Evolutionary conservation across 805 yeast genomes (phyloP).

Genomic region (Hermanozyma aechmeae): DNA sequence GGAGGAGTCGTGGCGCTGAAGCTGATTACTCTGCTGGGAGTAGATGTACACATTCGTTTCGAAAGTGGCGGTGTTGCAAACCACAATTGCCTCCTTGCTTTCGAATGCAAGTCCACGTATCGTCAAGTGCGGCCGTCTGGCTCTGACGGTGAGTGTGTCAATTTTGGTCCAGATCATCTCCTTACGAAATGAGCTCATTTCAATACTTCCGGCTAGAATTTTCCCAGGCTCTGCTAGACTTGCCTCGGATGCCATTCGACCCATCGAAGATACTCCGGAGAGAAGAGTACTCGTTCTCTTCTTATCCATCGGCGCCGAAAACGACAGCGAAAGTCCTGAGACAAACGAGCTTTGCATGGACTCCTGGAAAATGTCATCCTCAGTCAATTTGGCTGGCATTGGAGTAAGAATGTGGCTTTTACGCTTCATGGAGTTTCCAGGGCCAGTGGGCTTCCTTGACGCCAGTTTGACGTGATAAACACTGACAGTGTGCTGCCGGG

Average conservation of each 20-base stretch:
- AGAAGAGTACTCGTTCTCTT: slow-evolving; percentile 33
- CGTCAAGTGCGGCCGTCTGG: slow-evolving; percentile 22
- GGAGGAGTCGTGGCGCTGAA: slow-evolving; percentile 13
- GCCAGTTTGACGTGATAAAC: slow-evolving; percentile 57
- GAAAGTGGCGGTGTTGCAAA: slow-evolving; percentile 34
- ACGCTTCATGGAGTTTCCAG: too few relatives aligned
- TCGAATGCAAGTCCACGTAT: slow-evolving; percentile 32
- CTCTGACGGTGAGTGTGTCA: slow-evolving; percentile 29
- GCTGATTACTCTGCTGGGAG: too few relatives aligned
- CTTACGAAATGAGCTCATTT: slow-evolving; percentile 36
- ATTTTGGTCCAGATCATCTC: slow-evolving; percentile 65
- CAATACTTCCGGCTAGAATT: slow-evolving; percentile 11
- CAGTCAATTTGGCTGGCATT: slow-evolving; percentile 32
- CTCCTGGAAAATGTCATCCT: slow-evolving; percentile 22
- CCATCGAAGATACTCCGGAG: slow-evolving; percentile 36
- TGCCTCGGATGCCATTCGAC: slow-evolving; percentile 33
- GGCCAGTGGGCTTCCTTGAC: too few relatives aligned
- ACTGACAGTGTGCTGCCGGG: slow-evolving; percentile 33
- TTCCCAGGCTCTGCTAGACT: slow-evolving; percentile 18
- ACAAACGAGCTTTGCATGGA: slow-evolving; percentile 2
- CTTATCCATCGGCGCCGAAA: slow-evolving; percentile 31
- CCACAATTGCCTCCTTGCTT: slow-evolving; percentile 53
- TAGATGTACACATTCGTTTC: slow-evolving; percentile 45
- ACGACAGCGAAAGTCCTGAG: slow-evolving; percentile 4
- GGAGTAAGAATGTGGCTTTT: slow-evolving; percentile 34